phyloP scores from a whole-genome alignment of 805 yeast species.

The Wickerhamomyces strasburgensis region DNA sequence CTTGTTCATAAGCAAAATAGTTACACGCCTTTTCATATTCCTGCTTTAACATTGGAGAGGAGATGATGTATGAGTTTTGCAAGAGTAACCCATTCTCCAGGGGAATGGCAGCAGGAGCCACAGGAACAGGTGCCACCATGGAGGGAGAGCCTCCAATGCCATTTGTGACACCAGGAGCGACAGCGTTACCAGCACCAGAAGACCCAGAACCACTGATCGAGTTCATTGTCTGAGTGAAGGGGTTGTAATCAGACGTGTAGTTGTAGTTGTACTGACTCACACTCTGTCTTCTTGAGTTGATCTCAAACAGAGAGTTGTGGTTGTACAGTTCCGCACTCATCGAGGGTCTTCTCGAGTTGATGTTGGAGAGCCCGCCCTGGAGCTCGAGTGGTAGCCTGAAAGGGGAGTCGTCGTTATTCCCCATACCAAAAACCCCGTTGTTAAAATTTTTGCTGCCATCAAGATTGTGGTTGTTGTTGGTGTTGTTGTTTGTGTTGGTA shows the following conservation, averaged over 20 bases:
- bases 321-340: conserved; percentile 51
- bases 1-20: conserved; percentile 49
- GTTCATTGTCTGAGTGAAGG: too few species aligned
- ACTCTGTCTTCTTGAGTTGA: background rate
- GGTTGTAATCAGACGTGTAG: background rate
- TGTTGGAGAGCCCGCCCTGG: conserved; percentile 60
- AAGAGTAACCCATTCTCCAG: conserved; percentile 61
- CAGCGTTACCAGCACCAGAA: background rate
- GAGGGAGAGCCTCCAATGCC: conserved; percentile 29
- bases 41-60: conserved; percentile 51
- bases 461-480: background rate
- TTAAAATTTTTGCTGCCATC: background rate
- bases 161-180: conserved; percentile 1
- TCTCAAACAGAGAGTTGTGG: background rate
- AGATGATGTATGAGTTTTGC: conserved; percentile 49
- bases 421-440: too few species aligned
- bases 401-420: conserved; percentile 4
- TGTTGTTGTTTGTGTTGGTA: conserved; percentile 1
- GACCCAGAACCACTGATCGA: background rate
- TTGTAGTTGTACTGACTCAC: background rate
- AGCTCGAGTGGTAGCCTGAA: conserved; percentile 46
- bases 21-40: conserved; percentile 43
- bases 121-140: too few species aligned
- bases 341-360: conserved; percentile 66
- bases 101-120: conserved; percentile 14